Evolutionary conservation across 2,329 filamentous ascomycete genomes (phyloP), one percentile per base, ranked within the genome.

Genomic region (Pezicula radicicola): DNA sequence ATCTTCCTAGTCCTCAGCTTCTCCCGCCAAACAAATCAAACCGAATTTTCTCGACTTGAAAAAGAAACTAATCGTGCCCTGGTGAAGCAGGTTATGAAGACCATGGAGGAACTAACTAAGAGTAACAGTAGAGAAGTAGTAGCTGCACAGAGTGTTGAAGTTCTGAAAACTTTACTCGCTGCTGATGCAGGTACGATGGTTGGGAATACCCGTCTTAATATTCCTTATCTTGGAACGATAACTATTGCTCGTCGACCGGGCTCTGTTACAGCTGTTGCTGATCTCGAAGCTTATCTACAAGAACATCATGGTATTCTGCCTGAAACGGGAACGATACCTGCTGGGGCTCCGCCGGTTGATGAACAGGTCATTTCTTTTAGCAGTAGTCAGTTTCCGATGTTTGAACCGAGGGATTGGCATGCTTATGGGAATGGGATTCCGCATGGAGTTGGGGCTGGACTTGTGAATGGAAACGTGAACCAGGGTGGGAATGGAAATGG

Each of bases 151-250:
- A 61, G 62, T 35, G 57, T 59, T 3, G 58, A 62, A 18, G 63
- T 66, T 2, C 60, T 67, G 39, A 61, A 59, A 28, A 60, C 63
- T 15, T 56, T 67, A 3, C 53, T 65, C 1, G 58, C 62, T 10
- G 56, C 60, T 19, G 57, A 62, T 6, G 27, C 7, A 16, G 55
- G 55, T 10, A 49, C 46, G 2, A 45, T 50, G 16, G 49, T 48
- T 7, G 54, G 55, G 8, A 65, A 63, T 48, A 48, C 66, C 6
- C 62, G 60, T 27, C 62, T 67, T 30, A 63, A 62, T 16, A 66
- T 67, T 4, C 64, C 63, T 5, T 66, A 66, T 46, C 66, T 66
- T 36, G 64, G 64, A 7, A 65, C 63, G 3, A 61, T 67, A 28
- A 61, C 46, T 33, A 65, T 66, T 15, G 53, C 58, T 13, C 57